Conservation (phyloP, 495 filamentous ascomycete genomes). For the Parathielavia appendiculata region DNA sequence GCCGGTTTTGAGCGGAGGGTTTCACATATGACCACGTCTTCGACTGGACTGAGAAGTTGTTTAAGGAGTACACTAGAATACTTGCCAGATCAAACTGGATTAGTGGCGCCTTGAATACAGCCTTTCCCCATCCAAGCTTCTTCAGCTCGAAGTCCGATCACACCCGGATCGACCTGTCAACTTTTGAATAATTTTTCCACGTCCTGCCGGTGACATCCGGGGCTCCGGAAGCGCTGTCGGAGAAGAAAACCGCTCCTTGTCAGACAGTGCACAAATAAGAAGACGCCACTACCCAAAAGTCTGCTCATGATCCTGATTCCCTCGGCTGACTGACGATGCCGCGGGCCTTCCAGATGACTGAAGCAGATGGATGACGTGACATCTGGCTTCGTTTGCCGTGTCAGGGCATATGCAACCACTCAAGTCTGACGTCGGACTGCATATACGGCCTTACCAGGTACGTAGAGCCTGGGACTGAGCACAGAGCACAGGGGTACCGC, state of each 20-base stretch:
- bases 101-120: too few species aligned
- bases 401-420: constrained; percentile 17
- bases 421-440: constrained; percentile 16
- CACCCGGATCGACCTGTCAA: too few species aligned
- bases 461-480: background rate
- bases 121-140: too few species aligned
- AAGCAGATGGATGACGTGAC: constrained; percentile 7
- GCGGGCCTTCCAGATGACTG: constrained; percentile 11
- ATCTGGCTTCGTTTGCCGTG: constrained; percentile 7
- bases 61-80: too few species aligned
- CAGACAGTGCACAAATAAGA: constrained; percentile 7
- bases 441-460: constrained; percentile 22
- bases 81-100: too few species aligned
- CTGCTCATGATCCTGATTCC: background rate
- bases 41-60: too few species aligned
- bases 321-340: background rate
- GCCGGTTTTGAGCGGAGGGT: constrained; percentile 28
- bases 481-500: background rate
- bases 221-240: constrained; percentile 1
- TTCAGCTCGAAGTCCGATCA: too few species aligned
- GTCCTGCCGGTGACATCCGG: constrained; percentile 6
- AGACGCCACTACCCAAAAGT: background rate
- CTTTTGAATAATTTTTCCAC: too few species aligned
- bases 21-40: constrained; percentile 33
- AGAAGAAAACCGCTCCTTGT: constrained; percentile 5